These are phyloP conservation scores for Trichoderma gamsii DNA, from an alignment of 495 filamentous ascomycete genomes.

Conservation along the genomic window DNA sequence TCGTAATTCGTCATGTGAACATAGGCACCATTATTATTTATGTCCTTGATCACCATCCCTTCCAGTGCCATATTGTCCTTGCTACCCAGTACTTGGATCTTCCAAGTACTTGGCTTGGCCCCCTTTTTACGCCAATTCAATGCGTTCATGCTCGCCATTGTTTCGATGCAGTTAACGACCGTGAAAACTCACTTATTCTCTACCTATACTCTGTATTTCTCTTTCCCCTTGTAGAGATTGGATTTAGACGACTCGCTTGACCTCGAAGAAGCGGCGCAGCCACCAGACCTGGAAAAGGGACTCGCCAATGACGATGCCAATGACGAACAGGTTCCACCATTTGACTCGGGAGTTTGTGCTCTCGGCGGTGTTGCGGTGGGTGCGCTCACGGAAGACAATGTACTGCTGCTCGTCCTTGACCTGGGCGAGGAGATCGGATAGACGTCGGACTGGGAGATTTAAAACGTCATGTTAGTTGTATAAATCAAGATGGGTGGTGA, in stretches of 20 bases:
- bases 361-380: constrained; percentile 96
- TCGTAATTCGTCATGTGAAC: background rate
- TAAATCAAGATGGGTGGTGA: constrained; percentile 14
- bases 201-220: background rate
- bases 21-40: background rate
- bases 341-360: constrained; percentile 96
- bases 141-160: background rate
- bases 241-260: constrained; percentile 39
- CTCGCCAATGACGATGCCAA: constrained; percentile 82
- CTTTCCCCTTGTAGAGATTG: background rate
- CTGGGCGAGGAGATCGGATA: constrained; percentile 80
- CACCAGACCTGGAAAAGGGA: constrained; percentile 99
- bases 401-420: constrained; percentile 97
- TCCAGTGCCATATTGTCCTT: background rate
- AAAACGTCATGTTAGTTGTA: background rate
- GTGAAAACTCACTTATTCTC: background rate
- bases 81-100: background rate
- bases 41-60: background rate
- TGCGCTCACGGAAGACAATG: constrained; percentile 90
- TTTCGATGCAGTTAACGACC: background rate
- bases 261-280: constrained; percentile 98
- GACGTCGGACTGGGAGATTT: constrained; percentile 60
- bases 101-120: background rate
- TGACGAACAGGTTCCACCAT: constrained; percentile 99
- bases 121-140: constrained; percentile 1